phyloP scores from a whole-genome alignment of 1,284 basidiomycete species.

The Leccinum idahoense region DNA sequence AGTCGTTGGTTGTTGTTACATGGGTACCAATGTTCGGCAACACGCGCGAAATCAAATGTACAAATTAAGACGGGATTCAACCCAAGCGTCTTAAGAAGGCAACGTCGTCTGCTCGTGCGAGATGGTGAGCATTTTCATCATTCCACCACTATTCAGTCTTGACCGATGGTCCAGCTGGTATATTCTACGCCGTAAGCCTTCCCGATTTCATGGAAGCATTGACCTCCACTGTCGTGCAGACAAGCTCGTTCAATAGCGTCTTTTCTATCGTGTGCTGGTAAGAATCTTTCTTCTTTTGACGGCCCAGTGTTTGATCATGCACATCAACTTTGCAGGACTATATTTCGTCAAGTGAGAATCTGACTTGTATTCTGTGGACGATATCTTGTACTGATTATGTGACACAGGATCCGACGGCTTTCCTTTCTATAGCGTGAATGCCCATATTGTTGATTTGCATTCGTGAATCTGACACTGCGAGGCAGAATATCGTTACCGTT shows the following conservation, averaged over 20 bases:
- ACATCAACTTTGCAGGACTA: conserved; percentile 6
- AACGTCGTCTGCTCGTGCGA: conserved; percentile 3
- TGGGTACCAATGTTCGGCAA: no score
- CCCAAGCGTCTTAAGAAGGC: no score
- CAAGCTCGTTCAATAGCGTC: conserved; percentile 5
- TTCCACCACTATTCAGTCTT: background rate
- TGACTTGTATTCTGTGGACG: background rate
- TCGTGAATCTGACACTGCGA: background rate
- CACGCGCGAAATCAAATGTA: no score
- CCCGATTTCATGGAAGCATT: background rate
- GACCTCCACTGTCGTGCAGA: conserved; percentile 1
- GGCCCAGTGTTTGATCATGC: background rate
- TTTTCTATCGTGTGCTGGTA: conserved; percentile 13
- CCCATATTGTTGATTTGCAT: no score
- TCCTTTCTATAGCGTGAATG: conserved; percentile 1
- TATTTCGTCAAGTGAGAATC: background rate
- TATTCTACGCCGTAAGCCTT: conserved; percentile 11
- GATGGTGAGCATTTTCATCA: conserved; percentile 6
- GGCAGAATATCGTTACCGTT: conserved; percentile 7
- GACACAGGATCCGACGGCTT: conserved; percentile 7
- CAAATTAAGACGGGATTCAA: no score
- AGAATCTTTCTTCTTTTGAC: background rate
- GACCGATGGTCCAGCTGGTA: background rate
- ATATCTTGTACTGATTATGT: background rate
- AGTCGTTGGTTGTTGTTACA: no score